Evolutionary conservation across 2,329 filamentous ascomycete genomes (phyloP).

Genomic region (Neospermospora avenae): DNA sequence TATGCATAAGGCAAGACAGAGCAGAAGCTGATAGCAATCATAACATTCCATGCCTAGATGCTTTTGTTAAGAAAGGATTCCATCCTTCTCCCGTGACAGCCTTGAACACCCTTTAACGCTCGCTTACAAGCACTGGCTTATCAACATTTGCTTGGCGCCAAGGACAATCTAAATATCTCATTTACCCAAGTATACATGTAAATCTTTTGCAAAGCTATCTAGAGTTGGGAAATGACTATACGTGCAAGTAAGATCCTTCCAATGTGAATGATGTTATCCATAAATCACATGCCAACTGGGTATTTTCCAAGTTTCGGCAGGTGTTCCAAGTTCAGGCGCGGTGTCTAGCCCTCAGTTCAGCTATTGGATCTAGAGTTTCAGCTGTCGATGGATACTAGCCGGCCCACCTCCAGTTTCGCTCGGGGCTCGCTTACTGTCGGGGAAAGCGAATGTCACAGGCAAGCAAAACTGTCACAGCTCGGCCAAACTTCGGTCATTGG

Average conservation of each 20-base stretch:
- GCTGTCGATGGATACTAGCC: neutral
- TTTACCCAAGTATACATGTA: neutral
- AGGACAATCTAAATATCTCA: neutral
- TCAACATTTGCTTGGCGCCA: conserved; percentile 1
- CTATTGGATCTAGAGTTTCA: neutral
- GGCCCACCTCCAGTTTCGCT: too few species aligned
- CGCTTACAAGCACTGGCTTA: neutral
- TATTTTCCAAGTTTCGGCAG: neutral
- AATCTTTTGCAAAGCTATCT: too few species aligned
- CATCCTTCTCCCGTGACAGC: too few species aligned
- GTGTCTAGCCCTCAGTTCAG: neutral
- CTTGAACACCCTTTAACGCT: neutral
- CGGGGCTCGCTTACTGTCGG: too few species aligned
- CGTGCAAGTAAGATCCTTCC: neutral
- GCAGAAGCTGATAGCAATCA: too few species aligned
- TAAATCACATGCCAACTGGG: conserved; percentile 2
- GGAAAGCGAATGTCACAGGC: too few species aligned
- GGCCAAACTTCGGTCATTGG: too few species aligned
- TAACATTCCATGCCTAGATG: too few species aligned
- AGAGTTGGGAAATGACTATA: neutral
- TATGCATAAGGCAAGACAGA: too few species aligned
- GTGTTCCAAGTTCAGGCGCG: neutral
- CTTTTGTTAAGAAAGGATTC: too few species aligned
- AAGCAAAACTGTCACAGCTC: too few species aligned
- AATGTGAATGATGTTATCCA: too few species aligned